Percentiles rank a stretch among this genome's conserved stretches.
phyloP scores from a whole-genome alignment of 78 protist genomes.

The Isochrysis galbana region DNA sequence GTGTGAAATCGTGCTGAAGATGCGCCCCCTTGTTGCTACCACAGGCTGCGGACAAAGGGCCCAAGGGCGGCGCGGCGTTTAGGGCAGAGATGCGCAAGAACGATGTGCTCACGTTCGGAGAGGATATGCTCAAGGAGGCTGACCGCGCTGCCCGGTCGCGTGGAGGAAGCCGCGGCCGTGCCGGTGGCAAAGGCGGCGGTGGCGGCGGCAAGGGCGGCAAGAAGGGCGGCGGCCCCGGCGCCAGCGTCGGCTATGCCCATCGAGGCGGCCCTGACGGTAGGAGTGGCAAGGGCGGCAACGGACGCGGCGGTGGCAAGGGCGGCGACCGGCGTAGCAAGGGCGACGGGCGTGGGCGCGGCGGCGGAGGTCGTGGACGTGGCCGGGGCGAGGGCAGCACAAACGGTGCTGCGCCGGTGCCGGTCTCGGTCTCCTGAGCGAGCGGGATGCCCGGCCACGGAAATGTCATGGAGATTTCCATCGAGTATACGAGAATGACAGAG shows the following conservation, averaged over 20 bases:
- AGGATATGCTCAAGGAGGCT: not conserved
- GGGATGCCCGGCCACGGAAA: too few relatives aligned
- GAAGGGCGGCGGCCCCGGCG: not conserved
- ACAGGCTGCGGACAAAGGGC: not conserved
- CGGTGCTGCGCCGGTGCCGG: too few relatives aligned
- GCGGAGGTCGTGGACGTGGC: too few relatives aligned
- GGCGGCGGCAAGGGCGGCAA: slow-evolving; percentile 2
- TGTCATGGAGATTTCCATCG: too few relatives aligned
- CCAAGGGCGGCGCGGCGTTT: slow-evolving; percentile 7
- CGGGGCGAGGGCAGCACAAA: too few relatives aligned
- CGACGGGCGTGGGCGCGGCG: not conserved
- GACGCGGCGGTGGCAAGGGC: not conserved
- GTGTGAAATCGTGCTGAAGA: too few relatives aligned
- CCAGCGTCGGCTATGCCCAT: not conserved
- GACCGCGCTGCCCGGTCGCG: not conserved
- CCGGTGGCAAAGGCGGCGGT: not conserved
- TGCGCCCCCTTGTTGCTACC: too few relatives aligned
- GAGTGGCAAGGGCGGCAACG: not conserved
- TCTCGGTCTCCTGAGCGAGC: too few relatives aligned
- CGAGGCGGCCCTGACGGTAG: not conserved
- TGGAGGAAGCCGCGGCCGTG: not conserved
- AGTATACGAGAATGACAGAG: too few relatives aligned
- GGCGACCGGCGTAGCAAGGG: not conserved
- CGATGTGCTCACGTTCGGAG: not conserved
- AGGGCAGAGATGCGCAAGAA: not conserved